Base-by-base conservation (phyloP, 139 green algal genomes). In the Auxenochlorella pyrenoidosa region DNA sequence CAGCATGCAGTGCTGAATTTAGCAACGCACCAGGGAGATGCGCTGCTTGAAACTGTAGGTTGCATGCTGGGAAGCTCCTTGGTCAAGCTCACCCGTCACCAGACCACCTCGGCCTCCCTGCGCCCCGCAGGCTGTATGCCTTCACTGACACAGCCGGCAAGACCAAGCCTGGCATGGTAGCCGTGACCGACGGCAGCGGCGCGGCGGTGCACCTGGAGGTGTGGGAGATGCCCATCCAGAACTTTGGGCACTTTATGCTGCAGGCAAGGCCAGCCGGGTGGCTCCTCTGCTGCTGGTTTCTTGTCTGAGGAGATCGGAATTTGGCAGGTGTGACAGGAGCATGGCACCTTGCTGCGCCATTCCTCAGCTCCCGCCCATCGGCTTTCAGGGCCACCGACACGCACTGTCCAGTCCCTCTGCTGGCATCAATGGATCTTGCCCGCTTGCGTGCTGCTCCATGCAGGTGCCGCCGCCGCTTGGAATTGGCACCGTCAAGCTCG, bases 401-500 rank as follows among this genome's bases (percentile, higher is more conserved):
- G 10, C 47, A 54, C 47, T 54, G n/a, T 10, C 47, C 47, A 54
- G 47, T 10, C 47, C 10, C 8, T 54, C 47, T 54, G 47, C 47
- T 54, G 47, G 8, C 47, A 54, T 54, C 47, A 54, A 54, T 10
- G n/a, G n/a, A n/a, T 54, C 47, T 10, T 10, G 47, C 47, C 47
- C 6, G 47, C 47, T 18, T 54, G 6, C 47, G 47, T 54, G 40
- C 47, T 26, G 10, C 32, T 36, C 13, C 43, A 16, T 82, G 47
- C 77, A 90, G 80, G 73, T 92, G 51, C 89, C 89, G 72, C 76
- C 91, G 5, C 94, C 94, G 2, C 90, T 96, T 16, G 91, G 83
- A 68, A 94, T 96, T 80, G 94, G 94, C 34, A 93, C 93, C 21
- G 92, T 96, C 28, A 68, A 94, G 65, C 88, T 96, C 12, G 92